Evolutionary conservation across 164 flowering plant genomes (phyloP).

Genomic region (Stephania yunnanensis): DNA sequence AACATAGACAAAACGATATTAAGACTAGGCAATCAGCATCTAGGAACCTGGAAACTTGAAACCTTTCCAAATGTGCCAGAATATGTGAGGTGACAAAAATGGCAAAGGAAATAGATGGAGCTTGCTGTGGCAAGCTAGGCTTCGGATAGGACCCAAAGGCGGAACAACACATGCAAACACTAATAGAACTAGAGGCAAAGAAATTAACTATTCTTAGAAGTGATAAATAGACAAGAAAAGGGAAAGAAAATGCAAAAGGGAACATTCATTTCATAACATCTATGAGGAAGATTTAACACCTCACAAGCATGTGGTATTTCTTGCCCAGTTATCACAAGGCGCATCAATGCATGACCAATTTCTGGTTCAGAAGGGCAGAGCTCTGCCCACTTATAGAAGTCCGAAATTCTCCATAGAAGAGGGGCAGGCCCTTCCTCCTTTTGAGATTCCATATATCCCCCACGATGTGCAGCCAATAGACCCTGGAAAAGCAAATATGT

Average conservation of each 20-base stretch:
- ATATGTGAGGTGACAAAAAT: not conserved
- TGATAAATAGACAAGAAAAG: not conserved
- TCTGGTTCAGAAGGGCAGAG: constrained; percentile 97
- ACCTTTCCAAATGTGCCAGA: not conserved
- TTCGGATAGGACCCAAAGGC: not conserved
- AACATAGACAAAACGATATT: no score
- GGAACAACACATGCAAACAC: not conserved
- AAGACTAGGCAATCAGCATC: no score
- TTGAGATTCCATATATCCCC: constrained; percentile 97
- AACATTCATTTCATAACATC: not conserved
- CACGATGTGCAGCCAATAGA: constrained; percentile 97
- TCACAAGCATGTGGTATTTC: constrained; percentile 99
- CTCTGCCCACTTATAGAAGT: constrained; percentile 95
- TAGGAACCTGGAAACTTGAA: not conserved
- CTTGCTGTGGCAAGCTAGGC: not conserved
- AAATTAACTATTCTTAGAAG: not conserved
- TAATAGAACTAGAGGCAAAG: not conserved
- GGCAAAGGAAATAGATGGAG: not conserved
- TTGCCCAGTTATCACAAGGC: constrained; percentile 96
- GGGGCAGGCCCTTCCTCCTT: constrained; percentile 99
- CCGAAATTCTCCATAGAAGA: constrained; percentile 90
- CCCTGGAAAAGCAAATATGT: constrained; percentile 49
- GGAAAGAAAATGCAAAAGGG: not conserved
- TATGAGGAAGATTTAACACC: constrained; percentile 34
- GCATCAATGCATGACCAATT: constrained; percentile 98